Evolutionary conservation across 2,329 filamentous ascomycete species (phyloP).

Genomic region (Neonectria coccinea): DNA sequence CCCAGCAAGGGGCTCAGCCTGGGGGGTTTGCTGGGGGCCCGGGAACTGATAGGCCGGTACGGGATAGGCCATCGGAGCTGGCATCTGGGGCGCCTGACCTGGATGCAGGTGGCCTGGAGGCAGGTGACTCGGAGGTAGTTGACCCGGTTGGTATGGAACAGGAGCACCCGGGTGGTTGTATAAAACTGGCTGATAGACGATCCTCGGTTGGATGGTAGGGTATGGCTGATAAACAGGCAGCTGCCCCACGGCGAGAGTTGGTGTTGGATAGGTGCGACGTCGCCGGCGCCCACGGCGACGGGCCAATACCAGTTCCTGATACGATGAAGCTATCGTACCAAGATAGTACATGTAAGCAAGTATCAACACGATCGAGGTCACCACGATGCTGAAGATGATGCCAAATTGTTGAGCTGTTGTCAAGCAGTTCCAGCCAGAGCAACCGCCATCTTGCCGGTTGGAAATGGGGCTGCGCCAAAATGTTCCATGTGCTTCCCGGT

Average conservation of each 20-base stretch:
- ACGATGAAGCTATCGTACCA: slow-evolving; percentile 39
- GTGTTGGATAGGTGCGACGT: slow-evolving; percentile 8
- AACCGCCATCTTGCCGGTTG: slow-evolving; percentile 30
- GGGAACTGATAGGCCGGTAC: slow-evolving; percentile 1
- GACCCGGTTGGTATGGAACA: background rate
- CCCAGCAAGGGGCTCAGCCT: background rate
- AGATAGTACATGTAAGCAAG: slow-evolving; percentile 52
- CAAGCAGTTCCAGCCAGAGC: slow-evolving; percentile 56
- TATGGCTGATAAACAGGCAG: slow-evolving; percentile 34
- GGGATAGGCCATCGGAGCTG: slow-evolving; percentile 23
- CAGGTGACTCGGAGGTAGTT: background rate
- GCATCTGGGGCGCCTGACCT: slow-evolving; percentile 11
- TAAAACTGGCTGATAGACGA: slow-evolving; percentile 37
- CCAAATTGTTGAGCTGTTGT: slow-evolving; percentile 52
- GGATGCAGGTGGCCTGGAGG: background rate
- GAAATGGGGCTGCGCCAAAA: background rate
- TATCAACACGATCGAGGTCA: slow-evolving; percentile 45
- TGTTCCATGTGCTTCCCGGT: too few relatives aligned
- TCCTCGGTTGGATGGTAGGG: slow-evolving; percentile 23
- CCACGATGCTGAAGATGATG: slow-evolving; percentile 52
- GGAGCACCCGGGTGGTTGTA: slow-evolving; percentile 19
- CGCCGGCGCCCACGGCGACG: slow-evolving; percentile 23
- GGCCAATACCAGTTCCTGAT: slow-evolving; percentile 28
- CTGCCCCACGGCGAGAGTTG: slow-evolving; percentile 25
- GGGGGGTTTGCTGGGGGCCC: background rate